These are phyloP conservation scores for Thalassiosira mediterranea DNA, from an alignment of 352 stramenopile species.

Conservation along the genomic window DNA sequence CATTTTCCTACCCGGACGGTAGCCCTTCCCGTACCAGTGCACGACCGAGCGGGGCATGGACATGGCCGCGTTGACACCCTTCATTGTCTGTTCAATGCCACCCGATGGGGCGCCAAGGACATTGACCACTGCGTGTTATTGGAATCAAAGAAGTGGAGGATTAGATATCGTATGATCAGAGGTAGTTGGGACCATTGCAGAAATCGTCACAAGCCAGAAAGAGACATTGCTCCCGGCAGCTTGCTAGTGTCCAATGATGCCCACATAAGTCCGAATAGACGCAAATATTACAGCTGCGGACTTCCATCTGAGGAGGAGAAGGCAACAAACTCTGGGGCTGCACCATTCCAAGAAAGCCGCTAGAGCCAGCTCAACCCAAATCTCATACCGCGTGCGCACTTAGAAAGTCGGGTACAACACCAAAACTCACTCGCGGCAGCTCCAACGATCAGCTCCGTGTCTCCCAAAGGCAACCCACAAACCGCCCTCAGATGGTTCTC, in stretches of 20 bases:
- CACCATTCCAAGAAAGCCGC: too few species aligned
- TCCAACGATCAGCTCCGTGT: slow-evolving; percentile 90
- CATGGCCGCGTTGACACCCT: slow-evolving; percentile 75
- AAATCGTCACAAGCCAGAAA: too few species aligned
- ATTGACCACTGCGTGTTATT: slow-evolving; percentile 84
- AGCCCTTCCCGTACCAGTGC: slow-evolving; percentile 97
- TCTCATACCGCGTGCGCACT: too few species aligned
- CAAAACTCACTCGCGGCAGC: slow-evolving; percentile 79
- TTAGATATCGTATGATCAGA: slow-evolving; percentile 4
- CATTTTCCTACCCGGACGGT: slow-evolving; percentile 93
- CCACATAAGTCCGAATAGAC: too few species aligned
- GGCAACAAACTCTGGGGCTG: too few species aligned
- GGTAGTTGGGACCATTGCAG: neutral
- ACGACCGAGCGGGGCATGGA: slow-evolving; percentile 86
- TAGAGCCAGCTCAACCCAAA: too few species aligned
- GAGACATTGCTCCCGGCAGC: too few species aligned
- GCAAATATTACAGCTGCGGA: too few species aligned
- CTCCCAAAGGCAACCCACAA: slow-evolving; percentile 91
- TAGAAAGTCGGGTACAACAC: too few species aligned
- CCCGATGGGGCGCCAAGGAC: slow-evolving; percentile 78
- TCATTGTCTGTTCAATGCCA: slow-evolving; percentile 74
- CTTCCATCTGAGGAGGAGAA: too few species aligned
- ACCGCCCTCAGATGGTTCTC: slow-evolving; percentile 97
- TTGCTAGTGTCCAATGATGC: too few species aligned
- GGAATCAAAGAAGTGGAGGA: neutral